A percentile compares a stretch with the other conserved stretches of the same genome.
Conservation (phyloP, 306 rosid species). For the Lagenaria siceraria region DNA sequence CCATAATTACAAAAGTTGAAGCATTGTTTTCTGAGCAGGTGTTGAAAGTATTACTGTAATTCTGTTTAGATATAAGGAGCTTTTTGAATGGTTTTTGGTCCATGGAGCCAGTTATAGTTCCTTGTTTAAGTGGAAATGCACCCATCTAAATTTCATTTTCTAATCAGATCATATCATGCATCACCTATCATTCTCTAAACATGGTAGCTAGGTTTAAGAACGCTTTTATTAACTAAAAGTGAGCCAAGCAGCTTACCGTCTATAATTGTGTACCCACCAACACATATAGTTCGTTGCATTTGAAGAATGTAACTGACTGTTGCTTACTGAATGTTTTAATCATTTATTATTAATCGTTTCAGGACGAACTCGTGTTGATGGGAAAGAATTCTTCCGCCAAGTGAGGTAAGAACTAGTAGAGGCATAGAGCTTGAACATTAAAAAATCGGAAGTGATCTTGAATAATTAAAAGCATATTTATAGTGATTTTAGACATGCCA, state of each 20-base stretch:
- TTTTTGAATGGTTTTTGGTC: background rate
- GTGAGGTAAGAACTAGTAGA: slow-evolving; percentile 48
- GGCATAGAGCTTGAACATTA: background rate
- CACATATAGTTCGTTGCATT: background rate
- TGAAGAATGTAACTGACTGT: background rate
- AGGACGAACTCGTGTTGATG: slow-evolving; percentile 86
- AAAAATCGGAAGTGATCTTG: background rate
- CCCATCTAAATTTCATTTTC: background rate
- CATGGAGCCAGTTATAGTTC: background rate
- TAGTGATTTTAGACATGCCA: no score
- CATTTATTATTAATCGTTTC: slow-evolving; percentile 4
- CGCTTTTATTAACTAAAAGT: background rate
- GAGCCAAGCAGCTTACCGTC: background rate
- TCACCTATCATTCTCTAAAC: background rate
- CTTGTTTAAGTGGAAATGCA: background rate
- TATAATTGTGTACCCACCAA: background rate
- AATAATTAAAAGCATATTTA: no score
- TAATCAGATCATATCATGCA: background rate
- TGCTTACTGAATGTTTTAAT: background rate
- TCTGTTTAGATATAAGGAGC: background rate
- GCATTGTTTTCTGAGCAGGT: background rate
- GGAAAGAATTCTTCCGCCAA: slow-evolving; percentile 93
- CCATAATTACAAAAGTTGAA: background rate
- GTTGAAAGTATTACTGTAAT: background rate
- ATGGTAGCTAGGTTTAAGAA: background rate